Evolutionary conservation across 805 yeast species (phyloP).

Genomic region (Monosporozyma yasuniensis): DNA sequence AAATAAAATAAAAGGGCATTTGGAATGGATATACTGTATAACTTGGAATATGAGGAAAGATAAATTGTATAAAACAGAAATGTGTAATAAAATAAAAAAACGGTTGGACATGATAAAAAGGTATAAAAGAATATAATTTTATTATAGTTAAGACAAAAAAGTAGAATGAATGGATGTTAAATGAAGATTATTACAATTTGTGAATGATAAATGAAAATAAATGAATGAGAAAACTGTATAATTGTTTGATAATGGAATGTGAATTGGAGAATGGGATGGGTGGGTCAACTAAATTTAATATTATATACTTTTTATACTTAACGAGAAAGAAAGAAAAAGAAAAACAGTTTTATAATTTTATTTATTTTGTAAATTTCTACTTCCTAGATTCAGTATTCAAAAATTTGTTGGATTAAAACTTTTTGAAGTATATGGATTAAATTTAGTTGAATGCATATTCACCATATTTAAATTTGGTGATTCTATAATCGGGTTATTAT

Average conservation of each 20-base stretch:
- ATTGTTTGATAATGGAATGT: background rate
- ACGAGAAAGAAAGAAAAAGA: background rate
- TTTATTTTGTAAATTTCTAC: background rate
- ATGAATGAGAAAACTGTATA: background rate
- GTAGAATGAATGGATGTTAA: background rate
- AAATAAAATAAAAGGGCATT: background rate
- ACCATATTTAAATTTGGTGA: background rate
- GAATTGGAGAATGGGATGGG: background rate
- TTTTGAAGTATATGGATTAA: conserved; percentile 60
- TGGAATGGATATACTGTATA: background rate
- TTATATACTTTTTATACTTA: background rate
- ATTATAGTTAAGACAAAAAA: background rate
- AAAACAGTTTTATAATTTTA: background rate
- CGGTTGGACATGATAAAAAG: background rate
- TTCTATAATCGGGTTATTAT: background rate
- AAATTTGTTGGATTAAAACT: conserved; percentile 44
- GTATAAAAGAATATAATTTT: background rate
- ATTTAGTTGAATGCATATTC: conserved; percentile 23
- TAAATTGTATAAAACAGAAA: background rate
- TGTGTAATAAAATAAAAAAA: background rate
- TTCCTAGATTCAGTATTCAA: background rate
- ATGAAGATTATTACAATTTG: background rate
- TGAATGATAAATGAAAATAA: background rate
- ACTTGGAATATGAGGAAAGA: background rate
- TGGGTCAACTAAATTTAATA: background rate